A percentile compares a stretch with the other conserved stretches of the same genome.
phyloP scores from a whole-genome alignment of 768 basidiomycete species.

The Strobilomyces dryophilus region DNA sequence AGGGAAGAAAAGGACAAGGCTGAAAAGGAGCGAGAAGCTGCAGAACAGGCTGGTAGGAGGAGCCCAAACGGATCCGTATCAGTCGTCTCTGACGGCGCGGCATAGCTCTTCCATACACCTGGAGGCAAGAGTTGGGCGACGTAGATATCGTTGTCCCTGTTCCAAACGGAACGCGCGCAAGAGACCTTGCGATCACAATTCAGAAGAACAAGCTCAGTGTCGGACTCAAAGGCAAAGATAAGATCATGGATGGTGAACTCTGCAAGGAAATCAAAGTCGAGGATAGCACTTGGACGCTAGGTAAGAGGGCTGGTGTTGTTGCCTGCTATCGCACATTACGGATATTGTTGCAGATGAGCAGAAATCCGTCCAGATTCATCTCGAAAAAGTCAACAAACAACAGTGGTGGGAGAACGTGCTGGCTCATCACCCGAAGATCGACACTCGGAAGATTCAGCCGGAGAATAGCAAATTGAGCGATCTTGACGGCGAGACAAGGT shows the following conservation, averaged over 20 bases:
- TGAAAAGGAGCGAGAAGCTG: conserved; percentile 62
- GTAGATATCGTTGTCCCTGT: conserved; percentile 82
- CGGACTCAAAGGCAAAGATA: conserved; percentile 79
- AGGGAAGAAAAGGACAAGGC: conserved; percentile 67
- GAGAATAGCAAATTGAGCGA: conserved; percentile 95
- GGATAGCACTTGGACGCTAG: conserved; percentile 94
- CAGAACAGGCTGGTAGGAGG: conserved; percentile 79
- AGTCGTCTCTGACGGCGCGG: conserved; percentile 18
- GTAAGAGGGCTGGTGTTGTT: conserved; percentile 42
- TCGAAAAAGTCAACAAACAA: conserved; percentile 83
- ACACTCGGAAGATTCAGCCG: conserved; percentile 93
- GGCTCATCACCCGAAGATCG: conserved; percentile 93
- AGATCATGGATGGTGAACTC: conserved; percentile 84
- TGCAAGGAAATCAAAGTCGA: conserved; percentile 94
- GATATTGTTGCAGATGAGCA: conserved; percentile 64
- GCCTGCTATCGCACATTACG: conserved; percentile 5
- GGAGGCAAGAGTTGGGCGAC: conserved; percentile 88
- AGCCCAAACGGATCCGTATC: conserved; percentile 11
- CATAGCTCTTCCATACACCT: conserved; percentile 81
- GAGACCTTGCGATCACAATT: conserved; percentile 68
- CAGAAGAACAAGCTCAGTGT: conserved; percentile 81
- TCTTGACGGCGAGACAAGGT: conserved; percentile 93
- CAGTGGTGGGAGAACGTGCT: conserved; percentile 99
- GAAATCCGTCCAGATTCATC: conserved; percentile 63
- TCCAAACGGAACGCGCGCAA: conserved; percentile 81